Percentiles rank a stretch among this genome's conserved stretches.
Evolutionary conservation across 257 asterid genomes (phyloP).

Genomic region (Salvia miltiorrhiza): DNA sequence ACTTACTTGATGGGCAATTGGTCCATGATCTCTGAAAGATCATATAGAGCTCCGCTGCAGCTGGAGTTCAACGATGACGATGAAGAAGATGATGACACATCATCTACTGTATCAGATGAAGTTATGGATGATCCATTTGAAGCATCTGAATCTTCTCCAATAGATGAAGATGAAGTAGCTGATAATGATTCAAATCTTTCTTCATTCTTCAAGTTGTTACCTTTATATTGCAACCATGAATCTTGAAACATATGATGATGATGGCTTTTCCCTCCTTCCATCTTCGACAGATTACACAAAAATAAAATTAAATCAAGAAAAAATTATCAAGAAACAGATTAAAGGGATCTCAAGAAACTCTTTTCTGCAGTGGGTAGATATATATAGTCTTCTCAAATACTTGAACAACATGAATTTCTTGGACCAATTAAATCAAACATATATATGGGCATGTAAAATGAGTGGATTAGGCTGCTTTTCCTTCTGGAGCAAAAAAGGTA

Average conservation of each 20-base stretch:
- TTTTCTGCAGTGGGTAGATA: background rate
- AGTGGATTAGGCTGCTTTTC: conserved; percentile 39
- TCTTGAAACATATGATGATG: conserved; percentile 30
- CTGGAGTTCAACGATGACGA: conserved; percentile 35
- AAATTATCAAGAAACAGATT: background rate
- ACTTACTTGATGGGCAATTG: conserved; percentile 88
- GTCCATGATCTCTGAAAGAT: conserved; percentile 68
- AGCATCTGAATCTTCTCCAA: conserved; percentile 46
- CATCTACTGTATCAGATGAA: conserved; percentile 54
- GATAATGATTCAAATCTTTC: conserved; percentile 35
- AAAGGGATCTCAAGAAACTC: conserved; percentile 1
- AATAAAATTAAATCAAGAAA: background rate
- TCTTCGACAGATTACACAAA: background rate
- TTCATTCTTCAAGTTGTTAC: conserved; percentile 7
- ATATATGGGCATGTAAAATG: conserved; percentile 26
- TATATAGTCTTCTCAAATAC: background rate
- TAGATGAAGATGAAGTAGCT: conserved; percentile 38
- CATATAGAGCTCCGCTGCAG: conserved; percentile 30
- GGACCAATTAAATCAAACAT: conserved; percentile 19
- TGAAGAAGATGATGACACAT: conserved; percentile 57
- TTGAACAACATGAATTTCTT: conserved; percentile 23
- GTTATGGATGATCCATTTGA: conserved; percentile 47
- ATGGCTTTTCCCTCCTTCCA: conserved; percentile 41
- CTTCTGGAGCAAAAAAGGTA: conserved; percentile 20
- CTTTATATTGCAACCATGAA: conserved; percentile 36